Base-by-base conservation (phyloP, 1,284 basidiomycete species). In the Moesziomyces sp. region DNA sequence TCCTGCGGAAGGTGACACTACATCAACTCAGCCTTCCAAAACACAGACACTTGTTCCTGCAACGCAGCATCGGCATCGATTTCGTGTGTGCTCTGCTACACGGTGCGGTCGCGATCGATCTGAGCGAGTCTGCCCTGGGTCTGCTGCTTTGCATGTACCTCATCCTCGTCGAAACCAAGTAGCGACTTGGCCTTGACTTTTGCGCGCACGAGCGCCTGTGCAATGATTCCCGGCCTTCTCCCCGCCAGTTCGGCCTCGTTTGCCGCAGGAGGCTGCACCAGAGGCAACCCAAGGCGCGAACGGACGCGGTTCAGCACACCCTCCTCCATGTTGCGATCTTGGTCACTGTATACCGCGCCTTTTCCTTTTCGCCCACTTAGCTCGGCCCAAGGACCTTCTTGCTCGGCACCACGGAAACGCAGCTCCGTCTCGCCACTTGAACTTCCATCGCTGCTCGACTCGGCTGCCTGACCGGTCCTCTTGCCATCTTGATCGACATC, bases 321-420 rank as follows among this genome's bases (percentile, higher is more conserved):
- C 28, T 69, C 62, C 21, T 74, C 72, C 14, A 51, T 48, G 24
- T 69, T 66, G 7, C 72, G 58, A 47, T 74, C 72, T 23, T 59
- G 58, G 14, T 74, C 66, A 42, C 61, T 69, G 57, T 74, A 74
- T 2, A 74, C 72, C 1, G 67, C 63, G 21, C 66, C 66, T 49
- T 66, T 66, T 18, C 62, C 66, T 43, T 61, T 59, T 0, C 59
- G 42, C 13, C 66, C 66, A 40, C 66, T 66, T 13, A 74, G 40
- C 28, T 74, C 67, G 24, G 62, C 66, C 72, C 72, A 74, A 2
- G 67, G 62, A 0, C 72, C 66, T 24, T 74, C 72, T 24, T 69
- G 66, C 18, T 65, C 58, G 0, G 62, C 57, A 21, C 72, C 72
- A n/a, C 59, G 66, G 72, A 70, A 74, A 5, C 58, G 52, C 46